A percentile compares a stretch with the other conserved stretches of the same genome.
Conservation (phyloP, 352 stramenopile genomes). For the Thalassiosira ordinaria region DNA sequence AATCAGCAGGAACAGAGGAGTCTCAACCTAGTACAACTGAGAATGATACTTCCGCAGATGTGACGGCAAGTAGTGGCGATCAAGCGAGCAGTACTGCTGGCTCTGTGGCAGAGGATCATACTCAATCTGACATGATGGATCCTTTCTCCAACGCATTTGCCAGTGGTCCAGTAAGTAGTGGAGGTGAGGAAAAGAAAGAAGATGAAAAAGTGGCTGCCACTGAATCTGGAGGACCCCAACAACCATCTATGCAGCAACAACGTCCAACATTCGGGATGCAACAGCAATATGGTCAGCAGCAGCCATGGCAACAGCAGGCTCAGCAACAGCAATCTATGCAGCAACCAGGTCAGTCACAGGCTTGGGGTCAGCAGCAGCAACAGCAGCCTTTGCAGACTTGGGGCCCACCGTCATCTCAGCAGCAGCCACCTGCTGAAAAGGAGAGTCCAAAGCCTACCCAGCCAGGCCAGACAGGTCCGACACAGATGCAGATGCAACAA, state of each 20-base stretch:
- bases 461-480: not conserved
- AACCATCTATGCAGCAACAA: too few relatives aligned
- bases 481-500: not conserved
- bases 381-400: conserved; percentile 10
- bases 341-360: conserved; percentile 1
- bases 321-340: not conserved
- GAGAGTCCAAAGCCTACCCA: conserved; percentile 7
- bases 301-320: not conserved
- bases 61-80: too few relatives aligned
- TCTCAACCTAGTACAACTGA: not conserved
- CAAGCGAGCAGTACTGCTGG: too few relatives aligned
- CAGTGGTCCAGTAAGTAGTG: not conserved
- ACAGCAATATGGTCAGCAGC: not conserved
- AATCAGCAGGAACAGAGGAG: not conserved
- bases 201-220: not conserved
- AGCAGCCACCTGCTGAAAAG: not conserved
- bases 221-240: too few relatives aligned
- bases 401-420: not conserved
- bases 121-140: too few relatives aligned
- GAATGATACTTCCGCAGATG: too few relatives aligned
- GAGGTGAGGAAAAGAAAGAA: not conserved
- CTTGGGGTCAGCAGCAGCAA: not conserved
- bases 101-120: too few relatives aligned
- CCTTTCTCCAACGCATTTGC: conserved; percentile 42
- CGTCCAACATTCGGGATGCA: not conserved